Evolutionary conservation across 2,329 filamentous ascomycete species (phyloP), one percentile per base, ranked within the genome.

Genomic region (Drechslerella coelobrocha): DNA sequence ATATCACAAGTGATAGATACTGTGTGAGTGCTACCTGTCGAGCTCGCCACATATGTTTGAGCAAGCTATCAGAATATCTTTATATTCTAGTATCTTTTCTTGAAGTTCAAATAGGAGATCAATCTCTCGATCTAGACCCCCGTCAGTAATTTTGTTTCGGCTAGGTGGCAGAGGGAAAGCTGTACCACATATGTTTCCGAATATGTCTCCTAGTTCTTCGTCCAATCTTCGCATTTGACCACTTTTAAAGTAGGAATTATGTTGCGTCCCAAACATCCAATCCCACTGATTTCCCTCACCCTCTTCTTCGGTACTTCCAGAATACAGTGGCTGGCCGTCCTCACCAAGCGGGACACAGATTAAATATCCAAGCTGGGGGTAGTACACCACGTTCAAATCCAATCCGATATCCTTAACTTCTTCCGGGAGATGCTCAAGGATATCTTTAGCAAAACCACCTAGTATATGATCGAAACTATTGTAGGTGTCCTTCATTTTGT

Each of bases 301-400:
- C 0, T 90, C 90, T 74, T 86, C 83, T 73, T 88, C 92, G 9
- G 84, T 80, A 0, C 85, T 84, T 21, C 68, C 68, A 2, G 68
- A 61, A 21, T 72, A 72, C 23, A 72, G 14, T 2, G 68, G 41
- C 9, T 29, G 34, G 7, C 60, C 50, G 37, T 63, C 68, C 9
- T 51, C 23, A 17, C 55, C 54, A 19, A 63, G 74, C 1, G 84
- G 84, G 14, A 96, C 87, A 0, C 89, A 87, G 1, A 92, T 89
- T 37, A 97, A 84, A 77, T 97, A 99, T 0, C 94, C 94, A 37
- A 97, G 85, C 76, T 96, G 92, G 0, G 92, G 93, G 72, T 96
- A 89, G 77, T 94, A 96, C 17, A 94, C 89, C 72, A 95, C 95
- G 60, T 92, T 92, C 31, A 89, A 78, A 17, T 83, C 81, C 12